These are phyloP conservation scores for Kwoniella mangroviensis DNA, from an alignment of 768 basidiomycete species.

Conservation along the genomic window DNA sequence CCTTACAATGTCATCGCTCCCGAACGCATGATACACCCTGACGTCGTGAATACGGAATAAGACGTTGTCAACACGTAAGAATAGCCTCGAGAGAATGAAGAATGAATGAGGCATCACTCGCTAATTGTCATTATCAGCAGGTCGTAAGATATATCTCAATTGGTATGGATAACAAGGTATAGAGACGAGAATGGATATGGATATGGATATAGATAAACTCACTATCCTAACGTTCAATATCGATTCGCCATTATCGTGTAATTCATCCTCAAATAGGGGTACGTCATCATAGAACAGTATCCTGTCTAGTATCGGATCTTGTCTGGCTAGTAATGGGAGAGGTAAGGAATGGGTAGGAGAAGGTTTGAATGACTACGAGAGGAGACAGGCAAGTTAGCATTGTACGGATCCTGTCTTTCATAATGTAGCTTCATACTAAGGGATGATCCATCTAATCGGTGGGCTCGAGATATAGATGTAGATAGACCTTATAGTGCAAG, in stretches of 20 bases:
- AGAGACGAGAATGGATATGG: too few species aligned
- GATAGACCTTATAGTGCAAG: slow-evolving; percentile 31
- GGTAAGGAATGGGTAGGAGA: slow-evolving; percentile 66
- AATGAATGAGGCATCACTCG: slow-evolving; percentile 96
- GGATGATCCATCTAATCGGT: too few species aligned
- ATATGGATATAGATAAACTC: background rate
- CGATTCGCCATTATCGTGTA: slow-evolving; percentile 95
- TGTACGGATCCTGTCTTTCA: too few species aligned
- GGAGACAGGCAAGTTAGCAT: background rate
- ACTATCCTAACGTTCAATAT: slow-evolving; percentile 84
- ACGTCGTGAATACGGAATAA: slow-evolving; percentile 90
- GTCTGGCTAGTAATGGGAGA: slow-evolving; percentile 78
- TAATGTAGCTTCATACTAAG: too few species aligned
- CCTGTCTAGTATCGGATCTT: slow-evolving; percentile 68
- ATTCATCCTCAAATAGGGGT: slow-evolving; percentile 91
- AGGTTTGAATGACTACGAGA: slow-evolving; percentile 59
- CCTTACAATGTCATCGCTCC: slow-evolving; percentile 65
- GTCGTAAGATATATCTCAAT: too few species aligned
- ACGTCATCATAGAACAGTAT: slow-evolving; percentile 98
- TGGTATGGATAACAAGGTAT: too few species aligned
- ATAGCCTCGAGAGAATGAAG: slow-evolving; percentile 87
- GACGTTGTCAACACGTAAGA: slow-evolving; percentile 92
- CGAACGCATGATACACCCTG: slow-evolving; percentile 83
- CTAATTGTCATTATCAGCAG: slow-evolving; percentile 59
- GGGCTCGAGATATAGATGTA: too few species aligned